Evolutionary conservation across 192 early-diverging fungal species (phyloP), one percentile per base, ranked within the genome.

Genomic region (Umbelopsis isabellina): DNA sequence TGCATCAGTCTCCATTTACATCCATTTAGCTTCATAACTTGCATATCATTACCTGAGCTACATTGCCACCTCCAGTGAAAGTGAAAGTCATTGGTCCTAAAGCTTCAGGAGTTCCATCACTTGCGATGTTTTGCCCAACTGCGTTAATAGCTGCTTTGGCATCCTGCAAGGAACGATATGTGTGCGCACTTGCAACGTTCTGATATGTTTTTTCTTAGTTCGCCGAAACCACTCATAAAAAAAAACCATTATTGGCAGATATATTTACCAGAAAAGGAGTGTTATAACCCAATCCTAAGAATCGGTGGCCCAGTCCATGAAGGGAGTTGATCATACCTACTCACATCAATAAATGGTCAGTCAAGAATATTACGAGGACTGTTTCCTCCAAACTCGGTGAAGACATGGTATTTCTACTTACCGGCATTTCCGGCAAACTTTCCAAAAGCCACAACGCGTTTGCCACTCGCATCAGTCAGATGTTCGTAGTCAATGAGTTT

Each of bases 401-500:
- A 3, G 1, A 30, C 3, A 30, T 3, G 27, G 27, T 3, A 30
- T 30, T 41, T 44, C 16, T 65, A 1, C 45, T 49, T 77, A 86
- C 93, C 97, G 15, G 96, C 95, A 67, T 96, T 95, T 10, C 97
- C 97, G 1, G 97, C 97, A 67, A 94, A 93, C 48, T 86, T 90
- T 65, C 95, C 94, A 83, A 99, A 99, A 51, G 93, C 86, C 21
- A 99, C 96, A 48, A 96, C 78, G 12, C 97, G 91, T 66, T 89
- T 87, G 37, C 82, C 79, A 20, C 80, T 51, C 13, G 89, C 89
- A 70, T 98, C 87, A 6, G 87, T 90, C 88, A 99, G 88, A 46
- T 98, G 85, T 78, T 99, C 97, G 72, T 99, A 99, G 82, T 99
- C 97, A 50, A 98, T 93, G 51, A 99, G 79, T 9, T 92, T 90